These are phyloP conservation scores for Sphaerulina populicola DNA, from an alignment of 2,329 filamentous ascomycete species.

Conservation along the genomic window DNA sequence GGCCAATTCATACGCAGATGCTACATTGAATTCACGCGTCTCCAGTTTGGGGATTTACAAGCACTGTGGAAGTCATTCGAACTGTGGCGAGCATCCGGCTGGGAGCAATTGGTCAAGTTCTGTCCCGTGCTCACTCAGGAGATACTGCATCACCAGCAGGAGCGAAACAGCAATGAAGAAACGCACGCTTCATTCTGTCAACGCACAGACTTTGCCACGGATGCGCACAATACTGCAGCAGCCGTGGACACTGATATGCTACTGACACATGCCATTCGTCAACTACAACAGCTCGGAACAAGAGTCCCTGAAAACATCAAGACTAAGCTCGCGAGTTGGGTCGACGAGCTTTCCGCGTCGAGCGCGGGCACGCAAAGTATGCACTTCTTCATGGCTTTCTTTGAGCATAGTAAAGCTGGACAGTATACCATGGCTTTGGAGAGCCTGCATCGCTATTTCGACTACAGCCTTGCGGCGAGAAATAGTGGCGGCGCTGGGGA, in stretches of 20 bases:
- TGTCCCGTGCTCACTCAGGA: slow-evolving; percentile 37
- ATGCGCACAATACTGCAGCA: slow-evolving; percentile 13
- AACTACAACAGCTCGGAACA: slow-evolving; percentile 74
- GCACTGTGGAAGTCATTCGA: slow-evolving; percentile 77
- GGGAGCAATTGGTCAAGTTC: slow-evolving; percentile 50
- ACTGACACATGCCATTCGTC: slow-evolving; percentile 78
- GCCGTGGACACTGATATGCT: slow-evolving; percentile 38
- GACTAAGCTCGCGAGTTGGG: slow-evolving; percentile 51
- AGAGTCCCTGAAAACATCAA: slow-evolving; percentile 68
- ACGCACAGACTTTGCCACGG: not conserved
- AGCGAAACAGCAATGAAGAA: not conserved
- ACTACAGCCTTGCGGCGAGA: slow-evolving; percentile 57
- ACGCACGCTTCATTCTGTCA: not conserved
- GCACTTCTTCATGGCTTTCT: slow-evolving; percentile 48
- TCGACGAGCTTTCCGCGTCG: slow-evolving; percentile 23
- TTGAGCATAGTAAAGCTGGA: slow-evolving; percentile 85
- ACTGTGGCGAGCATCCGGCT: slow-evolving; percentile 68
- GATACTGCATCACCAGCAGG: slow-evolving; percentile 1
- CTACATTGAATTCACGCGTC: slow-evolving; percentile 66
- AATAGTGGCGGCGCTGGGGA: slow-evolving; percentile 7
- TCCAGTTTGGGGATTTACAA: slow-evolving; percentile 71
- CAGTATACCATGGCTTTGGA: slow-evolving; percentile 88
- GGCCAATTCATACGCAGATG: slow-evolving; percentile 72
- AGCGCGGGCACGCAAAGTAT: slow-evolving; percentile 23
- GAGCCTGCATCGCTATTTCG: slow-evolving; percentile 86